Conservation (phyloP, 495 filamentous ascomycete species). For the Xylaria curta region DNA sequence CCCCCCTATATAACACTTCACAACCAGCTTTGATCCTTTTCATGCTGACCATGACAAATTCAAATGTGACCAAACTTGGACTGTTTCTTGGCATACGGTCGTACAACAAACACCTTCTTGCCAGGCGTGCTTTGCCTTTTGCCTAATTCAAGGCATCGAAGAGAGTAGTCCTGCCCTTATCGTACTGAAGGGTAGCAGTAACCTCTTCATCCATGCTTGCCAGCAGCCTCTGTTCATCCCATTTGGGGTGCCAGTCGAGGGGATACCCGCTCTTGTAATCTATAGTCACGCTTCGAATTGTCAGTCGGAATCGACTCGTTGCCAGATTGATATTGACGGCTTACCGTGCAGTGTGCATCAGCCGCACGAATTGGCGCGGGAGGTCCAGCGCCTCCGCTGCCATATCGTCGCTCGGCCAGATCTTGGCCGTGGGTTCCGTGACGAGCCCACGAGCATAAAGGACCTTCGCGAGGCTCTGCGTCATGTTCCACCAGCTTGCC, state of each 20-base stretch:
- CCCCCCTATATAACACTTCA: not conserved
- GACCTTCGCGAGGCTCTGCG: constrained; percentile 41
- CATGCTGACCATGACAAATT: not conserved
- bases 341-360: constrained; percentile 41
- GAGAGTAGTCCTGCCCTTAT: constrained; percentile 41
- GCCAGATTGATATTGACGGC: constrained; percentile 14
- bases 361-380: constrained; percentile 35
- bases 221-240: constrained; percentile 44
- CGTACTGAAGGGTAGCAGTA: constrained; percentile 41
- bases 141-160: constrained; percentile 27
- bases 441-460: constrained; percentile 47
- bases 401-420: constrained; percentile 46
- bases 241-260: constrained; percentile 47
- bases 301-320: constrained; percentile 14
- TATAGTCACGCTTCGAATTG: constrained; percentile 41
- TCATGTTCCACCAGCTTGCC: constrained; percentile 42
- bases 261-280: constrained; percentile 40
- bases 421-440: constrained; percentile 34
- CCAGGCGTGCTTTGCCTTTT: not conserved
- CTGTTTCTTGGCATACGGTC: not conserved
- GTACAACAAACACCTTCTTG: not conserved
- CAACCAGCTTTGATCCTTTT: not conserved
- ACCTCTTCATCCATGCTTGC: constrained; percentile 48
- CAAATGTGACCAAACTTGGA: not conserved
- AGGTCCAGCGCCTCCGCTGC: constrained; percentile 42